Percentiles rank a stretch among this genome's conserved stretches.
Conservation (phyloP, 805 yeast species). For the Yamadazyma phyllophila region DNA sequence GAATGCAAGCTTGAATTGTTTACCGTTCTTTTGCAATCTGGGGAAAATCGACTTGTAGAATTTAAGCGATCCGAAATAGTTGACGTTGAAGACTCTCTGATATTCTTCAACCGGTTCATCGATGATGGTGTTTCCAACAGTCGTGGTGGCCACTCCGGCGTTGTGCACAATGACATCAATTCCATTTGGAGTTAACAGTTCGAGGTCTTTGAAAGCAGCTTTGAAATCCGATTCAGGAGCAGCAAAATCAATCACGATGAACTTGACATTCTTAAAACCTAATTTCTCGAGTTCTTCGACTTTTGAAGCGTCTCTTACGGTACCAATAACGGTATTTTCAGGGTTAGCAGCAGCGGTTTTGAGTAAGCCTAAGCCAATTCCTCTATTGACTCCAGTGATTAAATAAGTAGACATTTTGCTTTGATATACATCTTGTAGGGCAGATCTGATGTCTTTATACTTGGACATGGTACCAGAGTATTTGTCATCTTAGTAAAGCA, state of each 20-base stretch:
- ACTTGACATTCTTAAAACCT: constrained; percentile 8
- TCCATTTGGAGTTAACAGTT: constrained; percentile 21
- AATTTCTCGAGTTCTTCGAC: constrained; percentile 8
- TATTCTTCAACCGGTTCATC: neutral
- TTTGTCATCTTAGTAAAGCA: too few relatives aligned
- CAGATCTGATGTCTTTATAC: too few relatives aligned
- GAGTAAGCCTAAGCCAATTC: constrained; percentile 35
- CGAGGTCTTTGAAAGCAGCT: constrained; percentile 10
- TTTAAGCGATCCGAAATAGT: constrained; percentile 1
- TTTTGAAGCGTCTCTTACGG: constrained; percentile 20
- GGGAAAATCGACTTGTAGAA: neutral
- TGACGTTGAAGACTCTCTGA: neutral
- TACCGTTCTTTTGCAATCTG: neutral
- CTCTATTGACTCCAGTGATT: constrained; percentile 43
- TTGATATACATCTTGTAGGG: too few relatives aligned
- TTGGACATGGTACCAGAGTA: too few relatives aligned
- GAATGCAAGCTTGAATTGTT: neutral
- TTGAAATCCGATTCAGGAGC: constrained; percentile 9
- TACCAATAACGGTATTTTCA: constrained; percentile 21
- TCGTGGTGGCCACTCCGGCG: constrained; percentile 21
- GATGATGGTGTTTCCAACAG: neutral
- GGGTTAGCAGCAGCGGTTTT: constrained; percentile 19
- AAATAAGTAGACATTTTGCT: constrained; percentile 22
- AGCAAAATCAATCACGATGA: constrained; percentile 8
- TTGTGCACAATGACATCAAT: constrained; percentile 35